Conservation (phyloP, 164 flowering plant genomes). For the Warburgia ugandensis region DNA sequence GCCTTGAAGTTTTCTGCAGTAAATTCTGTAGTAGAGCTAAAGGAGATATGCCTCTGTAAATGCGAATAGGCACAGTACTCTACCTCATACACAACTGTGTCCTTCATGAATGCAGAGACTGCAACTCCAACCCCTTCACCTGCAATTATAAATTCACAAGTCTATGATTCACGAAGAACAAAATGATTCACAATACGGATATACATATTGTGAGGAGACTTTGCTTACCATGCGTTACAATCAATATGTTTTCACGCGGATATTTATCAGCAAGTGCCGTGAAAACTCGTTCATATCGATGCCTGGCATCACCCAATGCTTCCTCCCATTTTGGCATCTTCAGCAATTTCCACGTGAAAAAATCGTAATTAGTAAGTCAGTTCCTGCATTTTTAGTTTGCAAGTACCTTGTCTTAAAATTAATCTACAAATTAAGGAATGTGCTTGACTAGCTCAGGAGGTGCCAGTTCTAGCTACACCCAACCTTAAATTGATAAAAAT, state of each 20-base stretch:
- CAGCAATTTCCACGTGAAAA: constrained; percentile 6
- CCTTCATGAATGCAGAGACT: constrained; percentile 37
- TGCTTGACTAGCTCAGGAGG: not conserved
- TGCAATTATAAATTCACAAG: not conserved
- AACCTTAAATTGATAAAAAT: too few relatives aligned
- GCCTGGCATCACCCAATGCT: constrained; percentile 31
- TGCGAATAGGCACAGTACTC: constrained; percentile 63
- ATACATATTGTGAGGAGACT: not conserved
- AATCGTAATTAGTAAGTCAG: too few relatives aligned
- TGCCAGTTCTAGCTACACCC: too few relatives aligned
- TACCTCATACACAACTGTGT: constrained; percentile 36
- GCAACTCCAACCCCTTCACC: constrained; percentile 78
- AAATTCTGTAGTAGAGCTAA: constrained; percentile 18
- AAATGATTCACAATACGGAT: not conserved
- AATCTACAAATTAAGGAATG: not conserved
- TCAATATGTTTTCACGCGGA: constrained; percentile 66
- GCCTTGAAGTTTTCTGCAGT: constrained; percentile 42
- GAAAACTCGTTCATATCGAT: constrained; percentile 43
- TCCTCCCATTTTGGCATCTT: constrained; percentile 85
- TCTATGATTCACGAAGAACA: not conserved
- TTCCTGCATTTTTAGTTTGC: not conserved
- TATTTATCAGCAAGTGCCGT: constrained; percentile 64
- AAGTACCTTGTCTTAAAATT: not conserved
- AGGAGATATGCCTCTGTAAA: constrained; percentile 28
- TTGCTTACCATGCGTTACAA: constrained; percentile 75